Base-by-base conservation (phyloP, 108 stramenopile genomes). In the Nannochloropsis granulata region DNA sequence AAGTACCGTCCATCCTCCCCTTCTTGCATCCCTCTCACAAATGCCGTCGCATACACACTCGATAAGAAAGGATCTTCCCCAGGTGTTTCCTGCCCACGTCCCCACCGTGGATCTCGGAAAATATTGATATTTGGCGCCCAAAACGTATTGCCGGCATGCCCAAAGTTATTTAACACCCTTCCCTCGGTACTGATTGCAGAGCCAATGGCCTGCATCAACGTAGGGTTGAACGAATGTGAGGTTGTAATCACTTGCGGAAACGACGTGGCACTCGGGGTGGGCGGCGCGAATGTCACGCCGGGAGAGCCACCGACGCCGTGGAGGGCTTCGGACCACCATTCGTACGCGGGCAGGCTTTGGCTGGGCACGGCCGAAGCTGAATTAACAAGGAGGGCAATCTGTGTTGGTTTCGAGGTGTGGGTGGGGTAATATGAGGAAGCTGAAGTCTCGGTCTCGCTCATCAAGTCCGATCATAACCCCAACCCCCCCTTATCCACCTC, bases 41-140 rank as follows among this genome's bases (percentile, higher is more conserved):
- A 92, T 11, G 84, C 44, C 9, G 45, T 80, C 24, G 92, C 93
- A 81, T 93, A 94, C 79, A 90, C 79, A 16, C 91, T 82, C 7
- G 88, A 91, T 46, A 93, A 81, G 79, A 85, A 90, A 2, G 94
- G 94, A 86, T 94, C 94, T 86, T 94, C 94, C 13, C 92, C 91
- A 12, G 92, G 91, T 3, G 85, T 88, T 86, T 94, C 93, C 78
- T 92, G 92, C 43, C 89, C 90, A 23, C 94, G 83, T 25, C 94
- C 94, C 92, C 92, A 94, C 26, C 94, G 89, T n/a, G 93, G 93
- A 87, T 94, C 93, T 44, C 93, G 86, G 34, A 91, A 90, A 42
- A 93, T 85, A 81, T 94, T 94, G 16, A 94, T 88, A 71, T 91
- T 92, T 16, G 93, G 93, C 23, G 87, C 85, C 90, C 91, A 94